Conservation (phyloP, 2,329 filamentous ascomycete species). For the Neonectria ditissima region DNA sequence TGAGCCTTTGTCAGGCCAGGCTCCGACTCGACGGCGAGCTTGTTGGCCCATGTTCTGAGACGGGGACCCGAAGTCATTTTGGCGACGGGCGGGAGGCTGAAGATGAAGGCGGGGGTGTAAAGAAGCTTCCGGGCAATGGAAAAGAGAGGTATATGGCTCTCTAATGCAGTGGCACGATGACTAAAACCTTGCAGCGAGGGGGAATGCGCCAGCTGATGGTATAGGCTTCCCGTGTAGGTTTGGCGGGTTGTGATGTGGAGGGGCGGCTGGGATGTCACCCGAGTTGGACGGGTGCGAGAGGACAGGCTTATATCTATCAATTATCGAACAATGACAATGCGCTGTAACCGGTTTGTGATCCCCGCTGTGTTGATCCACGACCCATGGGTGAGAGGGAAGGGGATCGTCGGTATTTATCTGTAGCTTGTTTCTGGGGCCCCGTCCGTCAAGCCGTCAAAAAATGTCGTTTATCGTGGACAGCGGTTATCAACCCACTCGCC, state of each 20-base stretch:
- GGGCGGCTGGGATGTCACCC: constrained; percentile 26
- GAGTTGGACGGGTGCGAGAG: constrained; percentile 17
- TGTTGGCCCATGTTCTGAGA: constrained; percentile 62
- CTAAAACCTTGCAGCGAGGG: not conserved
- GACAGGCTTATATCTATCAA: constrained; percentile 23
- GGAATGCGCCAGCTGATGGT: not conserved
- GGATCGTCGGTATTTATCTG: constrained; percentile 38
- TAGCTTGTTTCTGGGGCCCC: constrained; percentile 16
- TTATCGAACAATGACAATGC: constrained; percentile 7
- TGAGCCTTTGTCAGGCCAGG: constrained; percentile 81
- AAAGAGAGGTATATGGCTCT: not conserved
- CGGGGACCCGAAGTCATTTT: constrained; percentile 50
- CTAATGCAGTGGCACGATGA: not conserved
- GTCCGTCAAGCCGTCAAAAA: not conserved
- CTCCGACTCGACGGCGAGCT: constrained; percentile 79
- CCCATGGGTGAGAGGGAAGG: constrained; percentile 30
- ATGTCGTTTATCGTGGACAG: constrained; percentile 17
- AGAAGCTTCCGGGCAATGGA: not conserved
- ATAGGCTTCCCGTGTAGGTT: constrained; percentile 13
- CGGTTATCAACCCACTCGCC: constrained; percentile 21
- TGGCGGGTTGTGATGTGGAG: constrained; percentile 38
- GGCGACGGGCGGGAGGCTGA: not conserved
- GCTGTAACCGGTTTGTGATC: constrained; percentile 26
- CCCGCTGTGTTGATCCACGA: constrained; percentile 30
- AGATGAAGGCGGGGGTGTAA: not conserved